Conservation (phyloP, 2,329 filamentous ascomycete genomes). For the Acarospora socialis region DNA sequence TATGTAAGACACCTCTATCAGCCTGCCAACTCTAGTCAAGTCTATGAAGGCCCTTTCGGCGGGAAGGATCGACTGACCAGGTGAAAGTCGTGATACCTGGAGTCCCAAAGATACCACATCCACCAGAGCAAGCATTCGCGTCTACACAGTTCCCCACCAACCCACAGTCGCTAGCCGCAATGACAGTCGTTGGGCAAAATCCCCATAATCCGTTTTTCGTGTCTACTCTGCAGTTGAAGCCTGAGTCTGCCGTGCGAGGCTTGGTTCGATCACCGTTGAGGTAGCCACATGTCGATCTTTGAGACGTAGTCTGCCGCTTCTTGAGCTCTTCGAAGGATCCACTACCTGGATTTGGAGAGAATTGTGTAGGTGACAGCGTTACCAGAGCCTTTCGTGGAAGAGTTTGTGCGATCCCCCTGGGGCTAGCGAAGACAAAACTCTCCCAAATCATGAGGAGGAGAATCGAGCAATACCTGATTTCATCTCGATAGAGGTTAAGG, state of each 20-base stretch:
- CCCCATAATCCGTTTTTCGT: constrained; percentile 25
- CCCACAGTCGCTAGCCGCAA: constrained; percentile 25
- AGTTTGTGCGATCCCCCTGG: too few relatives aligned
- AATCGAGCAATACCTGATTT: too few relatives aligned
- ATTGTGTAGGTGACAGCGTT: too few relatives aligned
- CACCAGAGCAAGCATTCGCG: constrained; percentile 18
- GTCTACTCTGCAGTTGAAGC: constrained; percentile 26
- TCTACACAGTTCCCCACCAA: constrained; percentile 26
- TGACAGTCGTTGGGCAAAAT: constrained; percentile 26
- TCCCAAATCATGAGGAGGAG: too few relatives aligned
- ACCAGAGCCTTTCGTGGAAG: too few relatives aligned
- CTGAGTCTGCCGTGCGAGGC: constrained; percentile 21
- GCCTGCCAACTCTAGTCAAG: too few relatives aligned
- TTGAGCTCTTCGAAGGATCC: too few relatives aligned
- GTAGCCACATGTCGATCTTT: too few relatives aligned
- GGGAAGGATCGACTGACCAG: constrained; percentile 19
- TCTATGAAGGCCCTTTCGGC: neutral
- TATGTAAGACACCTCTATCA: constrained; percentile 1
- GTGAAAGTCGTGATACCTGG: constrained; percentile 22
- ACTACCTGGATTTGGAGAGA: too few relatives aligned
- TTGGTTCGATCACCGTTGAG: constrained; percentile 20
- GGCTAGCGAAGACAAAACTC: too few relatives aligned
- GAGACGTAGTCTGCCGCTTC: too few relatives aligned
- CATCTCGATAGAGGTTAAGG: too few relatives aligned
- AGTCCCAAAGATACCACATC: constrained; percentile 20